These are phyloP conservation scores for Fusarium pseudoanthophilum DNA, from an alignment of 2,329 filamentous ascomycete genomes.

Conservation along the genomic window DNA sequence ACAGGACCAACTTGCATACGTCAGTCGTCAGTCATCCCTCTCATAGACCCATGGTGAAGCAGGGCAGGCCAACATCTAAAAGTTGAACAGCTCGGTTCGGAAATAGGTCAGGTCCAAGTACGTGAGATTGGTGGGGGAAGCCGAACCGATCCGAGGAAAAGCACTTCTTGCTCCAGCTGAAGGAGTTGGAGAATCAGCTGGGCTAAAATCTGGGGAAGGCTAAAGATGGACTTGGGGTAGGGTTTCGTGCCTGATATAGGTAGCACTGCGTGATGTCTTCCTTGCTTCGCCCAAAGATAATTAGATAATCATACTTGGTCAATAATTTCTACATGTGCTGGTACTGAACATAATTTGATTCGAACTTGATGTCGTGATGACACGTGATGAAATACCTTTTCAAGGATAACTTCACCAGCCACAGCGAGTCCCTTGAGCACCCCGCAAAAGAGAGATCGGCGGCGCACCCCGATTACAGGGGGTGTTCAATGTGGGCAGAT, in stretches of 20 bases:
- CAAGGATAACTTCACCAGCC: conserved; percentile 22
- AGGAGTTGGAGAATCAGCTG: background rate
- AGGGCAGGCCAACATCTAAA: background rate
- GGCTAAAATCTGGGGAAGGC: conserved; percentile 7
- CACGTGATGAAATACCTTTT: background rate
- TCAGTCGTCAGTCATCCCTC: background rate
- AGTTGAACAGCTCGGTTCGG: conserved; percentile 18
- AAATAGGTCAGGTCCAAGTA: background rate
- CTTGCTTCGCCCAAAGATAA: background rate
- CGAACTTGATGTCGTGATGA: background rate
- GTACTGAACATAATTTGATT: background rate
- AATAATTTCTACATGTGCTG: background rate
- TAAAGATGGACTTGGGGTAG: background rate
- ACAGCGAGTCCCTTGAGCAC: conserved; percentile 5
- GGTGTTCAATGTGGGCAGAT: conserved; percentile 39
- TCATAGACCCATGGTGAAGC: background rate
- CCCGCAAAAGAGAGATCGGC: conserved; percentile 15
- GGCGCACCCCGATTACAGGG: conserved; percentile 35
- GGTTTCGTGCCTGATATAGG: background rate
- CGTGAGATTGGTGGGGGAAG: background rate
- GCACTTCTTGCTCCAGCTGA: background rate
- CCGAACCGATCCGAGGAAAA: conserved; percentile 20
- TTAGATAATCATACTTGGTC: background rate
- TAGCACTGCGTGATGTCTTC: background rate
- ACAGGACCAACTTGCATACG: background rate